Base-by-base conservation (phyloP, 352 stramenopile species). In the Peronospora belbahrii region DNA sequence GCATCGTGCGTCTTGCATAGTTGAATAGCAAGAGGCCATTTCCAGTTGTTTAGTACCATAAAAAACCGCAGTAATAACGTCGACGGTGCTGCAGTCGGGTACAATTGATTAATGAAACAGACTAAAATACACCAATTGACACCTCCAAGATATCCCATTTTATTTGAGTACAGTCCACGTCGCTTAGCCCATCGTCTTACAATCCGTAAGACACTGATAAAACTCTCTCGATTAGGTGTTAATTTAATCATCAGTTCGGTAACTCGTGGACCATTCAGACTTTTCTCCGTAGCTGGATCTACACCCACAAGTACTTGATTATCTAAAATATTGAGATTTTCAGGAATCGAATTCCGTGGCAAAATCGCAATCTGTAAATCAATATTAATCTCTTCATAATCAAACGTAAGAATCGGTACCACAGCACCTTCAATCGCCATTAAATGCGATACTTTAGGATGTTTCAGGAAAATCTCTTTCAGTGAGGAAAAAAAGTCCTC, bases 101-200 rank as follows among this genome's bases (percentile, higher is more conserved):
- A 94, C 40, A 95, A 47, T 44, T 94, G 83, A 33, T 94, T 98
- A 38, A 99, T 88, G 40, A 96, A 97, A 54, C 88, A 96, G 18
- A 98, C 94, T 38, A 99, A 70, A 56, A 99, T 98, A 48, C 95
- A 97, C 73, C 83, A 99, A 67, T 99, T 99, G 14, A 99, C 89
- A 56, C 97, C 97, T 40, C 97, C 96, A 2, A 99, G 67, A 60
- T 98, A 99, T 7, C 96, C 97, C 67, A 98, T 92, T 54, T 98
- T 97, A 79, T 99, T 99, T 35, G 88, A 97, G 69, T 99, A 99
- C 20, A 99, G 59, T 18, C 97, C 97, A 19, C 97, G 69, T 24
- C 76, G 70, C 44, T 96, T 95, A 13, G 82, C 81, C 86, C 86
- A 96, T 40, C 80, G 72, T 59, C 85, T 70, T 36, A 95, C 83